Conservation (phyloP, 345 rosid genomes). For the Passiflora organensis region DNA sequence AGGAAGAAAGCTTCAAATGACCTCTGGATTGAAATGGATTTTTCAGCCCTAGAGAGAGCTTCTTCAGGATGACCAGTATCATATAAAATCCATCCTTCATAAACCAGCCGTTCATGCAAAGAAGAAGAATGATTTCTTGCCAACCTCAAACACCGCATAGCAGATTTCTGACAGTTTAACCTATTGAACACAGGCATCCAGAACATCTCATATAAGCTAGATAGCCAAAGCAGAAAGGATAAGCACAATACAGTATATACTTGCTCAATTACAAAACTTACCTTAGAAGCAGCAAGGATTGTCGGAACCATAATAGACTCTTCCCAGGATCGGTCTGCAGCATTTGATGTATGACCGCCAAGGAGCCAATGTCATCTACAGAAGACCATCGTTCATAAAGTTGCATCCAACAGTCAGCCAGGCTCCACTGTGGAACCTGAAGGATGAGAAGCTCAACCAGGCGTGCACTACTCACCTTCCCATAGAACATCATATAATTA, state of each 20-base stretch:
- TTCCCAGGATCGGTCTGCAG: conserved; percentile 67
- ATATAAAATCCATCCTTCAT: conserved; percentile 94
- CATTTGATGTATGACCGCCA: conserved; percentile 88
- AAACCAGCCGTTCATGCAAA: conserved; percentile 72
- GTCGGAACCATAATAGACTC: conserved; percentile 74
- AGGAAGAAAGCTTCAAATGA: conserved; percentile 94
- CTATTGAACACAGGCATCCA: conserved; percentile 30
- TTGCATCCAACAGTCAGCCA: conserved; percentile 84
- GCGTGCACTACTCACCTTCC: conserved; percentile 45
- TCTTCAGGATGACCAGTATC: conserved; percentile 75
- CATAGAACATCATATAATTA: conserved; percentile 53
- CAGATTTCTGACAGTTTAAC: conserved; percentile 85
- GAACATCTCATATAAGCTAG: conserved; percentile 7
- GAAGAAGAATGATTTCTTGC: conserved; percentile 58
- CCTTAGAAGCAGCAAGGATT: conserved; percentile 88
- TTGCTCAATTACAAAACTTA: conserved; percentile 25
- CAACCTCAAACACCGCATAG: conserved; percentile 73
- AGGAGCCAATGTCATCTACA: conserved; percentile 89
- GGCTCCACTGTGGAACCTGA: conserved; percentile 40
- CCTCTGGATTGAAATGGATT: conserved; percentile 63
- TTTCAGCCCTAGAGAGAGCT: conserved; percentile 73
- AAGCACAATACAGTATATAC: conserved; percentile 2
- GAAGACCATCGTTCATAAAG: conserved; percentile 87
- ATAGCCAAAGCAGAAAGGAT: conserved; percentile 7
- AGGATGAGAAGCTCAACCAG: conserved; percentile 52